Evolutionary conservation across 441 rosid species (phyloP), one percentile per base, ranked within the genome.

Genomic region (Erodium texanum): DNA sequence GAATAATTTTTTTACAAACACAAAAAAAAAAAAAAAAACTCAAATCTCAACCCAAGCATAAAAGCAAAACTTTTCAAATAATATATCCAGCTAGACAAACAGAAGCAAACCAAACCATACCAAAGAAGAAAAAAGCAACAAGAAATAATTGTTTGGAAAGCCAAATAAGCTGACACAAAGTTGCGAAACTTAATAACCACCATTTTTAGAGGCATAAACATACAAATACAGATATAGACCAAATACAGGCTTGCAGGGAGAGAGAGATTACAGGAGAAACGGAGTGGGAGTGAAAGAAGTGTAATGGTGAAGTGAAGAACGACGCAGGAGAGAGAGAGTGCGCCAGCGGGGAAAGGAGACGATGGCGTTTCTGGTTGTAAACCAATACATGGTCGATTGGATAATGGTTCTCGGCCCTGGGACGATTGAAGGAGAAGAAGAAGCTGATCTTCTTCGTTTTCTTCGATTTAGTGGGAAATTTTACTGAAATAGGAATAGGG

Each of bases 341-440:
- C 89, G 87, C 83, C 85, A 85, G 80, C 69, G 81, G 7, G 93
- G 88, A 29, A 86, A 38, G 14, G 94, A 80, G 77, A 82, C 80
- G 81, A 80, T 85, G 66, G 79, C 94, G 78, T 78, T 85, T 78
- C 94, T 76, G 12, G 82, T 77, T 7, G 93, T 87, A n/a, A 87
- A 65, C 93, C 91, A 77, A 78, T 80, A 83, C 97, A 93, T 93
- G 72, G 64, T 69, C 12, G 29, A 27, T 27, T 27, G 29, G 29
- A 27, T 27, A 27, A 27, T 27, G 29, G 1, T 27, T 27, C 10
- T 6, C 10, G 10, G 41, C 10, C 10, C 10, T 1, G n/a, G 15
- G 18, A 0, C 5, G 22, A 50, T 48, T 52, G 29, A 20, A 10
- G 38, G 7, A 10, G 58, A 34, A 27, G 52, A 56, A 62, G 61